Evolutionary conservation across 306 rosid genomes (phyloP).

Genomic region (Gillenia trifoliata): DNA sequence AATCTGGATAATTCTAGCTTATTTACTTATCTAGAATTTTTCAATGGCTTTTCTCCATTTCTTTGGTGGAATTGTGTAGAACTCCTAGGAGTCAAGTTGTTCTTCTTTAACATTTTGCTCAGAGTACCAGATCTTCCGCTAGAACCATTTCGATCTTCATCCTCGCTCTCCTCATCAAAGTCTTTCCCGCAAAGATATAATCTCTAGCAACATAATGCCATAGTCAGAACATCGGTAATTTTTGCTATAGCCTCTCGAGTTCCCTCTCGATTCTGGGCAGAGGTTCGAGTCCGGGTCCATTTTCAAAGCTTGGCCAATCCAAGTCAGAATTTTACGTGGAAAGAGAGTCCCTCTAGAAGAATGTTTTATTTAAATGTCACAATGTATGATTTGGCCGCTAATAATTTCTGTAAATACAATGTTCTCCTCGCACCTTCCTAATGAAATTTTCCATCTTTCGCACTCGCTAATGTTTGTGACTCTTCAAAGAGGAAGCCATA

Average conservation of each 20-base stretch:
- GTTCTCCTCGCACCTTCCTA: background rate
- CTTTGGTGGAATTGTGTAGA: no score
- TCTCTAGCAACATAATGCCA: background rate
- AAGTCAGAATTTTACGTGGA: slow-evolving; percentile 23
- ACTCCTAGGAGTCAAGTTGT: no score
- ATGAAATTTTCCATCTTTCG: background rate
- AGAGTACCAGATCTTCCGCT: background rate
- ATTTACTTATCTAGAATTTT: no score
- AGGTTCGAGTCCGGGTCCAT: slow-evolving; percentile 21
- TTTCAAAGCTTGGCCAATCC: slow-evolving; percentile 25
- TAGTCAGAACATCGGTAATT: background rate
- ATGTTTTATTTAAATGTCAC: slow-evolving; percentile 39
- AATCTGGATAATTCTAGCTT: no score
- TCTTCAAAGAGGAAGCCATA: slow-evolving; percentile 10
- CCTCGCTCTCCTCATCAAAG: background rate
- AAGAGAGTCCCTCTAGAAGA: slow-evolving; percentile 15
- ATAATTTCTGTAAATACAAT: slow-evolving; percentile 26
- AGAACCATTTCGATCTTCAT: background rate
- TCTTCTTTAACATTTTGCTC: no score
- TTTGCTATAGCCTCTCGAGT: slow-evolving; percentile 16
- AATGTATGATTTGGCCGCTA: slow-evolving; percentile 20
- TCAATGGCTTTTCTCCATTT: no score
- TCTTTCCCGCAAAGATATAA: background rate
- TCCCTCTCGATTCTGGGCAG: slow-evolving; percentile 12
- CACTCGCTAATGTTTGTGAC: background rate